Evolutionary conservation across 2,329 filamentous ascomycete genomes (phyloP), one percentile per base, ranked within the genome.

Genomic region (Aspergillus quadrilineatus): DNA sequence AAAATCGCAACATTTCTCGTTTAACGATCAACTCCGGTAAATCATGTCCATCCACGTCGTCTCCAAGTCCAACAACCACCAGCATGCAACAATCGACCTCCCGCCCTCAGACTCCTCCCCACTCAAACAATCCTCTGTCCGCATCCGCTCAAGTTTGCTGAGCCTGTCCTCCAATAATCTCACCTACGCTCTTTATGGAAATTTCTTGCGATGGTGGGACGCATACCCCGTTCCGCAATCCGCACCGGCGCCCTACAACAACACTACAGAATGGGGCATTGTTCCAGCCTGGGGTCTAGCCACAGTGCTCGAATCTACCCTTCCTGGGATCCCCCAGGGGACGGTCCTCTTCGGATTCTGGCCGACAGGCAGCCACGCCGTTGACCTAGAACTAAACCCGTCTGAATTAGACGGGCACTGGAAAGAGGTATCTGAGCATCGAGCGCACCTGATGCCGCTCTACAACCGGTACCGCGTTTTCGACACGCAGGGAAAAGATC

Each of bases 271-370:
- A n/a, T 81, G 78, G 69, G 79, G 77, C 4, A 77, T 79, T 56
- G 76, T 77, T 10, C 75, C 76, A 41, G 76, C 73, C n/a, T 82
- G 79, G 79, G 80, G 80, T 0, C 79, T 76, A 53, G 79, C 72
- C 6, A 65, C 71, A 26, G 72, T 80, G 4, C 44, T 76, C 5
- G 75, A 77, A 4, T 77, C 72, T n/a, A 79, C 68, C 0, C 65
- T 77, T 4, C 49, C 67, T 1, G 41, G 9, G 1, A 63, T 80
- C 1, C 45, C 65, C 0, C 45, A 56, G 2, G 78, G 74, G 5
- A 68, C 69, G 0, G 61, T 72, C 1, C 56, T 81, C 0, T 80
- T 60, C 37, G 80, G 79, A 0, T 80, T 73, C 63, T 75, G 79
- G 62, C 77, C 79, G 0, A 75, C 77, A 4, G 72, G 72, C 0